Evolutionary conservation across 2,329 filamentous ascomycete genomes (phyloP), one percentile per base, ranked within the genome.

Genomic region (Apiospora pterosperma): DNA sequence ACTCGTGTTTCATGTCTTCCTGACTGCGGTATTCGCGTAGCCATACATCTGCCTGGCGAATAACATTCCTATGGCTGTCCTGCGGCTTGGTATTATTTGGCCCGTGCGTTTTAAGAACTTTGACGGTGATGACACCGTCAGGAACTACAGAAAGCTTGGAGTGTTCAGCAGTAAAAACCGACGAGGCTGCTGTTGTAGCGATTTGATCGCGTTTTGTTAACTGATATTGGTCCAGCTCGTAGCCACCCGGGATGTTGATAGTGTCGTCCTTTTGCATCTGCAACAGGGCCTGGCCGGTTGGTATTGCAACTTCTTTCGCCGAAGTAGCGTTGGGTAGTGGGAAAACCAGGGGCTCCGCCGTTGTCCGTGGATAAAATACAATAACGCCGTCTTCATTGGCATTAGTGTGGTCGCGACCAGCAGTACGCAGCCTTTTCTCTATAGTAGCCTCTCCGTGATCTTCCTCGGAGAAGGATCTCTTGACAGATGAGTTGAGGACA

Each of bases 41-140:
- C 85, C 85, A 88, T 71, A 85, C 83, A 69, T 88, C 83, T 48
- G 85, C 85, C 70, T 88, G 85, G 1, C 81, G 82, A 68, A 88
- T 86, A 52, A 87, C 82, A 65, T 83, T 85, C 63, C 81, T 80
- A 70, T 85, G 85, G 62, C 80, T 79, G 23, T 85, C 80, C 52
- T 81, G 79, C 2, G 82, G 80, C 63, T 82, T 83, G 52, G 78
- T 72, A 61, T 78, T 75, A 3, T 77, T 67, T 48, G 76, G 78
- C 36, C 78, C 69, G 3, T 79, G 72, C 39, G 85, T 88, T 75
- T 87, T 87, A 67, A 88, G 82, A 1, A 88, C 84, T 70, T 88
- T 88, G 73, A 87, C 85, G 1, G 85, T 87, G 64, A 88, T 84
- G 63, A 86, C 81, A 23, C 82, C 81, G 62, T 84, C 82, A 2